These are phyloP conservation scores for Candida silvatica DNA, from an alignment of 805 yeast genomes.

Conservation along the genomic window DNA sequence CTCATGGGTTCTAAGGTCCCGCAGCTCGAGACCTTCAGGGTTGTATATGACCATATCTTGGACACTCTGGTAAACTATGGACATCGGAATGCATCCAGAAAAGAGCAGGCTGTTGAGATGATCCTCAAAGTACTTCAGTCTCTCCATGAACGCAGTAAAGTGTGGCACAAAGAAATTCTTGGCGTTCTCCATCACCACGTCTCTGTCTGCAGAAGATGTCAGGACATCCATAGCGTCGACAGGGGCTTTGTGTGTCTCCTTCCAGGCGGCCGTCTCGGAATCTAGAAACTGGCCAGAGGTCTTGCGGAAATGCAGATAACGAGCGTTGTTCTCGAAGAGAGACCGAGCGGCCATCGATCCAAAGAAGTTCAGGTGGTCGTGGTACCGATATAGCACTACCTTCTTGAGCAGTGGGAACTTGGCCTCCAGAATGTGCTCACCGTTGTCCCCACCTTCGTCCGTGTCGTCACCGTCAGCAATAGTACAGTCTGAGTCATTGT, in stretches of 20 bases:
- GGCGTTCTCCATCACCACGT: neutral
- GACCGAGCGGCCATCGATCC: neutral
- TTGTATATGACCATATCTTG: neutral
- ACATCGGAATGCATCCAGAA: neutral
- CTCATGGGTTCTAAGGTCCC: neutral
- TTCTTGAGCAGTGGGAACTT: too few relatives aligned
- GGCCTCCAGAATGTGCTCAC: too few relatives aligned
- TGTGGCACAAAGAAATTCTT: neutral
- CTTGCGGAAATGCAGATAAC: neutral
- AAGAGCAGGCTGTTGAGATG: neutral
- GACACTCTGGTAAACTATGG: neutral
- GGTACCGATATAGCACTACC: too few relatives aligned
- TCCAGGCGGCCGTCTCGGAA: neutral
- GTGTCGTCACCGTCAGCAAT: too few relatives aligned
- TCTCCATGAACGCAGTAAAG: neutral
- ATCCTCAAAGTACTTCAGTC: neutral
- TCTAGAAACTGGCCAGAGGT: neutral
- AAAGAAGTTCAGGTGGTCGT: too few relatives aligned
- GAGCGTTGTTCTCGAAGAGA: neutral
- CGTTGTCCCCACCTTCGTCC: too few relatives aligned
- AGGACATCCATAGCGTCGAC: neutral
- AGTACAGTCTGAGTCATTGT: too few relatives aligned
- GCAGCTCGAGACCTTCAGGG: neutral
- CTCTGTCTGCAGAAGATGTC: too few relatives aligned
- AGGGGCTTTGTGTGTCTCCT: neutral